phyloP scores from a whole-genome alignment of 2,329 filamentous ascomycete species.

The Penicillium sp. region DNA sequence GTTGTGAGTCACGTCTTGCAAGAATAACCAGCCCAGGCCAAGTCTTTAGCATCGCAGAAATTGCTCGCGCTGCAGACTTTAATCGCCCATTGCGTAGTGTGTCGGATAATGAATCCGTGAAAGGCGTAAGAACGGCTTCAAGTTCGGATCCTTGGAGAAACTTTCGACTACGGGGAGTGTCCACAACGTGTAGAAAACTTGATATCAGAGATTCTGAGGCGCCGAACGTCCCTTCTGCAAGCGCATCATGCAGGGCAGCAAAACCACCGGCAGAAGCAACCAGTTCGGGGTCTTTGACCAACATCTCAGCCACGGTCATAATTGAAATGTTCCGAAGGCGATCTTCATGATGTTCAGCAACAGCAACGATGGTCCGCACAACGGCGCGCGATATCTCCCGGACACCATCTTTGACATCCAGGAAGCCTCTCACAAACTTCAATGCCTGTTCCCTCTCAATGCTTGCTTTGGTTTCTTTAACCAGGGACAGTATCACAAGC shows the following conservation, averaged over 20 bases:
- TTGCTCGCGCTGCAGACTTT: conserved; percentile 87
- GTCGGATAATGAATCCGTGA: conserved; percentile 72
- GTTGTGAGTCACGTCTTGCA: conserved; percentile 81
- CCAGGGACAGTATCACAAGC: conserved; percentile 83
- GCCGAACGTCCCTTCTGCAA: conserved; percentile 87
- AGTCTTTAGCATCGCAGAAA: conserved; percentile 83
- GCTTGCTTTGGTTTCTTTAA: conserved; percentile 95
- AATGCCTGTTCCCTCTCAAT: conserved; percentile 95
- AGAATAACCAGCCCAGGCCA: conserved; percentile 91
- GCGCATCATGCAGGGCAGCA: conserved; percentile 81
- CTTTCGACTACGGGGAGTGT: conserved; percentile 74
- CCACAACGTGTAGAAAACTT: conserved; percentile 86
- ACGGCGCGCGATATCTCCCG: conserved; percentile 82
- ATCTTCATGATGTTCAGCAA: conserved; percentile 83
- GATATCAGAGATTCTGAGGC: conserved; percentile 84
- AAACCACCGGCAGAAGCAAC: conserved; percentile 82
- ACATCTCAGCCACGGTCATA: conserved; percentile 86
- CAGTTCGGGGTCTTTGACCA: conserved; percentile 79
- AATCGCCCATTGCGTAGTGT: conserved; percentile 61
- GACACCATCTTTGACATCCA: conserved; percentile 92
- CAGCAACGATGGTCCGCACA: conserved; percentile 82
- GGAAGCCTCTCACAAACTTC: conserved; percentile 91
- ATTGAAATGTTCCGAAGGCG: conserved; percentile 85
- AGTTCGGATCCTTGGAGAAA: conserved; percentile 86
- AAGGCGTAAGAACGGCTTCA: conserved; percentile 84